A percentile compares a stretch with the other conserved stretches of the same genome.
Evolutionary conservation across 148 eudicot species (phyloP).

Genomic region (Cornus kousa): DNA sequence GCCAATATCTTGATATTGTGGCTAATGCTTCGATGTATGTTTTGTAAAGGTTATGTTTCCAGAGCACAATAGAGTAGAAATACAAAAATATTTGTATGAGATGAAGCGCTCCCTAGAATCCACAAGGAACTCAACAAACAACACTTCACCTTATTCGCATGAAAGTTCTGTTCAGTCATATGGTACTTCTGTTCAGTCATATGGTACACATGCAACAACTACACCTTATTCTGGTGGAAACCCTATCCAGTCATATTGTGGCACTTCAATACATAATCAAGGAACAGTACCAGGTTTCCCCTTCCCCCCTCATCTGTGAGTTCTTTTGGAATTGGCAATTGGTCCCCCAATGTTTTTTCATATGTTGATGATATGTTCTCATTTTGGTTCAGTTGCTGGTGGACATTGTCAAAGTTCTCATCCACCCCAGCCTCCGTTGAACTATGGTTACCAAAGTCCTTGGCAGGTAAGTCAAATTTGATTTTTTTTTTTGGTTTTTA

Average conservation of each 20-base stretch:
- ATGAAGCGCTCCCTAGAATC: constrained; percentile 28
- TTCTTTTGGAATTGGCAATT: too few relatives aligned
- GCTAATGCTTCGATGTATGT: background rate
- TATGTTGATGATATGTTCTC: too few relatives aligned
- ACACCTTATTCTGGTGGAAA: background rate
- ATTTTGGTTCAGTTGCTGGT: too few relatives aligned
- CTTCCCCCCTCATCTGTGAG: too few relatives aligned
- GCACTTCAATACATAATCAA: too few relatives aligned
- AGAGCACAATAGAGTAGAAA: constrained; percentile 33
- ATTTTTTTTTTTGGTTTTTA: too few relatives aligned
- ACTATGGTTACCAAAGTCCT: constrained; percentile 6
- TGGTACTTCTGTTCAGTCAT: constrained; percentile 10
- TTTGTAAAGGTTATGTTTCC: constrained; percentile 31
- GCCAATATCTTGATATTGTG: too few relatives aligned
- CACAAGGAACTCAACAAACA: constrained; percentile 4
- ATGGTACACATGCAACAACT: background rate
- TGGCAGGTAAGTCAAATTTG: background rate
- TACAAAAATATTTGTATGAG: constrained; percentile 31
- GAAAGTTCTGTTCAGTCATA: constrained; percentile 19
- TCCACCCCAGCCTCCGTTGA: constrained; percentile 19
- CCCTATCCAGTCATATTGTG: too few relatives aligned
- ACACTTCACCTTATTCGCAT: constrained; percentile 15
- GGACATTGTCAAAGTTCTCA: constrained; percentile 11
- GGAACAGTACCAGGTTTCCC: too few relatives aligned
- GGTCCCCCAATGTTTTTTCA: too few relatives aligned